phyloP scores from a whole-genome alignment of 805 yeast species.

The Kodamaea nitidulidarum region DNA sequence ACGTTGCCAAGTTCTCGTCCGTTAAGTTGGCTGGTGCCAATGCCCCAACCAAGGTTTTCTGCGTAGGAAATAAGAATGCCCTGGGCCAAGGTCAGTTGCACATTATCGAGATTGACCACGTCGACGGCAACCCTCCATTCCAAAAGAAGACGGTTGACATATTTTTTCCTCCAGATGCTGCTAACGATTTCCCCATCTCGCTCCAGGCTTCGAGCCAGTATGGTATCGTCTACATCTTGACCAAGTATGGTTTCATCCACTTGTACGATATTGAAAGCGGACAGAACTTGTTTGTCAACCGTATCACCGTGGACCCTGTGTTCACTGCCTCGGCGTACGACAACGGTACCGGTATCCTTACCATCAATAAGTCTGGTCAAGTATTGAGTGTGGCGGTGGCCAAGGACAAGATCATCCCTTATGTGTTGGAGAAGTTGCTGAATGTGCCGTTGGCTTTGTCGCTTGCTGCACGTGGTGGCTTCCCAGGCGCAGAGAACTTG shows the following conservation, averaged over 20 bases:
- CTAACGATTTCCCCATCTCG: slow-evolving; percentile 93
- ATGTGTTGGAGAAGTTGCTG: slow-evolving; percentile 78
- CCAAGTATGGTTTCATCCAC: slow-evolving; percentile 96
- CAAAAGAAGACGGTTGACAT: slow-evolving; percentile 87
- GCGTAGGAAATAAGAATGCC: slow-evolving; percentile 86
- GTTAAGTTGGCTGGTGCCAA: slow-evolving; percentile 70
- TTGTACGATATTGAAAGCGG: slow-evolving; percentile 92
- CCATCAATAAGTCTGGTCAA: slow-evolving; percentile 93
- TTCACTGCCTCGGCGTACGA: slow-evolving; percentile 81
- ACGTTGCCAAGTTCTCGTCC: slow-evolving; percentile 85
- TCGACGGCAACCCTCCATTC: slow-evolving; percentile 76
- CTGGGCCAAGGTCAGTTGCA: slow-evolving; percentile 72
- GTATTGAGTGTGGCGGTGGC: slow-evolving; percentile 89
- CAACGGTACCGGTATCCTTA: slow-evolving; percentile 76
- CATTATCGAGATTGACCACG: slow-evolving; percentile 94
- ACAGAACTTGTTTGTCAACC: slow-evolving; percentile 85
- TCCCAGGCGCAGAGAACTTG: slow-evolving; percentile 94
- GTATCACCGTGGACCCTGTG: slow-evolving; percentile 93
- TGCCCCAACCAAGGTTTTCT: slow-evolving; percentile 77
- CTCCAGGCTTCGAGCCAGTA: slow-evolving; percentile 80
- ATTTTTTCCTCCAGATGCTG: slow-evolving; percentile 95
- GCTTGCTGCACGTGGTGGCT: slow-evolving; percentile 90
- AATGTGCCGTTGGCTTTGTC: slow-evolving; percentile 84
- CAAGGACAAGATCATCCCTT: slow-evolving; percentile 80
- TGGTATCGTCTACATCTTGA: slow-evolving; percentile 83